Evolutionary conservation across 2,329 filamentous ascomycete species (phyloP).

Genomic region (Colletotrichum sp.): DNA sequence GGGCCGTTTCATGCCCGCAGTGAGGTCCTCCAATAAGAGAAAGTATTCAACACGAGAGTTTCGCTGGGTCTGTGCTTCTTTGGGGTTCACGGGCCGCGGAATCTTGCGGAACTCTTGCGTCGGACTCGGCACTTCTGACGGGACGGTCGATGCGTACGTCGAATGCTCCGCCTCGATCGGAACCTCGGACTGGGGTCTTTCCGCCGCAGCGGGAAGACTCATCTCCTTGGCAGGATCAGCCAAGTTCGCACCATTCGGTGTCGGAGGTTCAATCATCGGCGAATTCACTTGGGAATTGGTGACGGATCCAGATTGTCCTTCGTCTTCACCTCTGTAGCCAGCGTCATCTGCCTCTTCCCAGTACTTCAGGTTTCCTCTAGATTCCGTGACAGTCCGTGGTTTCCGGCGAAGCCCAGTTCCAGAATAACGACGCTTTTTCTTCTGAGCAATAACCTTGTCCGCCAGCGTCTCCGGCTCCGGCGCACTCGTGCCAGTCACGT

Average conservation of each 20-base stretch:
- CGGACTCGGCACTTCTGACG: slow-evolving; percentile 43
- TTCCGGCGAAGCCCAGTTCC: slow-evolving; percentile 81
- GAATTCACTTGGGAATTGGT: slow-evolving; percentile 18
- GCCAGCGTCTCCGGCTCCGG: slow-evolving; percentile 64
- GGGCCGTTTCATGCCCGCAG: slow-evolving; percentile 92
- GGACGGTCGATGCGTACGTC: slow-evolving; percentile 18
- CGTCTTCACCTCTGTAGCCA: slow-evolving; percentile 75
- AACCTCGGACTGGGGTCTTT: background rate
- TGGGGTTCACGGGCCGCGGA: slow-evolving; percentile 73
- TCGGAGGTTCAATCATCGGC: slow-evolving; percentile 14
- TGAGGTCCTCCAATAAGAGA: slow-evolving; percentile 90
- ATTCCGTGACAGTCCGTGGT: slow-evolving; percentile 73
- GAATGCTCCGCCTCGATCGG: background rate
- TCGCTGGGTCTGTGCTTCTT: slow-evolving; percentile 71
- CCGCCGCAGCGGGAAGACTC: slow-evolving; percentile 2
- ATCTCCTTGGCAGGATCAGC: background rate
- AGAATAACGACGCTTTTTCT: slow-evolving; percentile 77
- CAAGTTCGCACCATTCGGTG: background rate
- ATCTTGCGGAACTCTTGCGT: slow-evolving; percentile 47
- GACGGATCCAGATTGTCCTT: slow-evolving; percentile 32
- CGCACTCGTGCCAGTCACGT: slow-evolving; percentile 68
- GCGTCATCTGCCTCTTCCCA: slow-evolving; percentile 89
- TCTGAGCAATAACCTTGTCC: slow-evolving; percentile 43
- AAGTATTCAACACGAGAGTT: slow-evolving; percentile 86
- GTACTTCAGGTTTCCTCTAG: slow-evolving; percentile 83